phyloP scores from a whole-genome alignment of 345 rosid species.

The Pistacia atlantica region DNA sequence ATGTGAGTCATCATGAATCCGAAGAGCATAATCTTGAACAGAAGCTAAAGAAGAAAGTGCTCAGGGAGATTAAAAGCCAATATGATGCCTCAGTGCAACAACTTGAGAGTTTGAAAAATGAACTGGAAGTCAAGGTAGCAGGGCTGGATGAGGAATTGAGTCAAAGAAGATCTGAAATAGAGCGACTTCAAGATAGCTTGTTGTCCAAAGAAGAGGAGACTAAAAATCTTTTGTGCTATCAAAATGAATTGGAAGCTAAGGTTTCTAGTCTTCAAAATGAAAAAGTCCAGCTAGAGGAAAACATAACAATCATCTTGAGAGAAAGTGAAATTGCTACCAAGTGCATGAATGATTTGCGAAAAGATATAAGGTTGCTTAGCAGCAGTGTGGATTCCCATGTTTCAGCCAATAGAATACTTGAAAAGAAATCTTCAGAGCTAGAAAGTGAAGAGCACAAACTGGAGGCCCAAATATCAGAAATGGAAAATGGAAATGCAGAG shows the following conservation, averaged over 20 bases:
- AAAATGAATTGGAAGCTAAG: constrained; percentile 34
- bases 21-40: constrained; percentile 32
- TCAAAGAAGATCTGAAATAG: constrained; percentile 22
- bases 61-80: constrained; percentile 32
- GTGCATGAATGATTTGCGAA: constrained; percentile 45
- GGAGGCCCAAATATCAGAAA: constrained; percentile 30
- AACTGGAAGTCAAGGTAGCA: constrained; percentile 34
- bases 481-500: constrained; percentile 38
- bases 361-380: constrained; percentile 36
- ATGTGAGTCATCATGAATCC: constrained; percentile 21
- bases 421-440: constrained; percentile 39
- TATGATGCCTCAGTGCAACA: constrained; percentile 27
- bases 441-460: constrained; percentile 35
- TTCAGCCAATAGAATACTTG: constrained; percentile 42
- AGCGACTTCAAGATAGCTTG: constrained; percentile 37
- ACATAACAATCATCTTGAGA: constrained; percentile 28
- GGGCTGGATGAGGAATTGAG: constrained; percentile 29
- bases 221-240: constrained; percentile 24
- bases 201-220: constrained; percentile 45
- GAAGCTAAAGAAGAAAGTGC: constrained; percentile 31
- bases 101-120: constrained; percentile 36
- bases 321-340: constrained; percentile 43
- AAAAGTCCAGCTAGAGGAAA: constrained; percentile 38
- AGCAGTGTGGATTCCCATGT: constrained; percentile 39
- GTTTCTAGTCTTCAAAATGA: constrained; percentile 37